A percentile compares a stretch with the other conserved stretches of the same genome.
These are phyloP conservation scores for Scedosporium boydii DNA, from an alignment of 2,329 filamentous ascomycete genomes.

Conservation along the genomic window DNA sequence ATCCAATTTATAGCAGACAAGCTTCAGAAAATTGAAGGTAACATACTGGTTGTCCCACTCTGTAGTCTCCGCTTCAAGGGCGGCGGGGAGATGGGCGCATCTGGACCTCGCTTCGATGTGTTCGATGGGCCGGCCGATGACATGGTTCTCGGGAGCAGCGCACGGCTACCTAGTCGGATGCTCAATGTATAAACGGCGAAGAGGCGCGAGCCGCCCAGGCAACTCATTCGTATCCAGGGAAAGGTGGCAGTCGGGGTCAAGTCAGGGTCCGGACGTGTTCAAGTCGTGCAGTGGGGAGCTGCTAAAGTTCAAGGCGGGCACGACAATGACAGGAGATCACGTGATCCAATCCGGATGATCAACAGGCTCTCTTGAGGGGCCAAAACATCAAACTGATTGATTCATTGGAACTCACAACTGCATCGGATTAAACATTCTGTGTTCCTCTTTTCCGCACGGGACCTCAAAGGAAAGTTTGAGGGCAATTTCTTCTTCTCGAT, in stretches of 20 bases:
- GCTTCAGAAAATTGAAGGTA: not conserved
- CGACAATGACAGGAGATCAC: conserved; percentile 21
- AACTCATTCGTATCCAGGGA: not conserved
- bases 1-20: not conserved
- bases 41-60: conserved; percentile 40
- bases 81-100: conserved; percentile 28
- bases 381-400: too few relatives aligned
- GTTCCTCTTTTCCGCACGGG: too few relatives aligned
- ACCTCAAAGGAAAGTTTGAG: too few relatives aligned
- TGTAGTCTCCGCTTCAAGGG: conserved; percentile 42
- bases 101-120: not conserved
- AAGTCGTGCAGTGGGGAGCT: conserved; percentile 1
- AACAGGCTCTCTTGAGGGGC: not conserved
- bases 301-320: conserved; percentile 1
- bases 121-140: not conserved
- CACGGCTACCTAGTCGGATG: not conserved
- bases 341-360: conserved; percentile 9
- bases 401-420: not conserved
- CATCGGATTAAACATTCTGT: not conserved
- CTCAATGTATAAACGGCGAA: not conserved
- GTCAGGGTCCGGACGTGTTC: too few relatives aligned
- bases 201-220: not conserved
- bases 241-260: too few relatives aligned
- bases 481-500: too few relatives aligned
- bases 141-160: not conserved